Base-by-base conservation (phyloP, 2,329 filamentous ascomycete species). In the Lojkania enalia region DNA sequence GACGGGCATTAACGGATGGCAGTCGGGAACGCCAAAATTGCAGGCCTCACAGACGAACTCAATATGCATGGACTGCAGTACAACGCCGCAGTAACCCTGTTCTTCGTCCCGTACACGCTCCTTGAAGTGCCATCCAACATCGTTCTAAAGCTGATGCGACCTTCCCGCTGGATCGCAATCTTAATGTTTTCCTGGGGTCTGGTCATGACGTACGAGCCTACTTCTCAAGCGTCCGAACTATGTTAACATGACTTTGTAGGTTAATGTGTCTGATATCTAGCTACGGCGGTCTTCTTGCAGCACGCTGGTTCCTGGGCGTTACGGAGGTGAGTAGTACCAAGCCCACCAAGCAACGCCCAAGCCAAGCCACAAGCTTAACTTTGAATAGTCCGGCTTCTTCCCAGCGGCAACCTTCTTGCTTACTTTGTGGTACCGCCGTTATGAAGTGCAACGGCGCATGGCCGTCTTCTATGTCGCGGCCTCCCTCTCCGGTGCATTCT, bases 371-470 rank as follows among this genome's bases (percentile, higher is more conserved):
- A 42, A 35, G 20, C 55, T 60, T 13, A 60, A 31, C 20, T 12
- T n/a, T 11, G 7, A 23, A 4, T 33, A 63, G 60, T 78, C 79
- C 21, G 84, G 84, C 0, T 71, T 87, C 42, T 72, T 87, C 2
- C 84, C 84, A 0, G 85, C 84, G 15, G 85, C 87, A 57, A 79
- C 80, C 0, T 67, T 67, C 38, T 42, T 67, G 11, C 48, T 69
- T 6, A 68, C 65, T 3, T 42, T 66, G 5, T 70, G 66, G 66
- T 70, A 70, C 36, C 58, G 57, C 2, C 58, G 66, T 9, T 64
- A 60, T 35, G 66, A 70, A 53, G 42, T 67, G 3, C 64, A 67
- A 38, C 58, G 61, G 11, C 61, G 66, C 3, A 63, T 68, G 61
- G 64, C 66, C 4, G 57, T 68, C 9, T 67, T 69, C 45, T 69